A percentile compares a stretch with the other conserved stretches of the same genome.
These are phyloP conservation scores for Coemansia sp. DNA, from an alignment of 192 early-diverging fungal genomes.

Conservation along the genomic window DNA sequence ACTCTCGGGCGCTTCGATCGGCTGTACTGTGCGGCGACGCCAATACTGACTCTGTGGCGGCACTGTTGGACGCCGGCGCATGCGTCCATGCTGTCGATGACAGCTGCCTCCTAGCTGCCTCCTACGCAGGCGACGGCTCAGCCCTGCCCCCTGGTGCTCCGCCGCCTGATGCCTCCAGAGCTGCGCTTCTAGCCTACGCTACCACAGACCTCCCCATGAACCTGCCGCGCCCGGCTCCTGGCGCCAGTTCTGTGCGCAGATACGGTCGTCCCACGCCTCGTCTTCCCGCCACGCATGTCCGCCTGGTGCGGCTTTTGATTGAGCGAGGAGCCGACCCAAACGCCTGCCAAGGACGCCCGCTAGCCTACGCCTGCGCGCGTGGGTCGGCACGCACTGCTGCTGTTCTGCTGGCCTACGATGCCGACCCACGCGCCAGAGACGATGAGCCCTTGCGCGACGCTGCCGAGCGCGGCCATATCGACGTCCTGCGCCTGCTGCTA, in stretches of 20 bases:
- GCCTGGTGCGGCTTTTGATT: slow-evolving; percentile 38
- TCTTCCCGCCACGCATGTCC: slow-evolving; percentile 15
- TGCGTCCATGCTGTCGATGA: slow-evolving; percentile 29
- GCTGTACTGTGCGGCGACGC: slow-evolving; percentile 50
- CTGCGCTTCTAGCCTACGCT: neutral
- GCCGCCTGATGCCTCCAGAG: neutral
- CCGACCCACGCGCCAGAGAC: slow-evolving; percentile 22
- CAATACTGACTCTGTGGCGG: slow-evolving; percentile 16
- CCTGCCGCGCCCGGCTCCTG: neutral
- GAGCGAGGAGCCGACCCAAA: slow-evolving; percentile 36
- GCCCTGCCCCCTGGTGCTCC: slow-evolving; percentile 10
- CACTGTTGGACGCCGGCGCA: slow-evolving; percentile 38
- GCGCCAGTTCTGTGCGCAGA: neutral
- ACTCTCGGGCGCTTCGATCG: slow-evolving; percentile 40
- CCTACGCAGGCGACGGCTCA: slow-evolving; percentile 48
- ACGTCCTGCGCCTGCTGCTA: slow-evolving; percentile 26
- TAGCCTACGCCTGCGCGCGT: slow-evolving; percentile 33
- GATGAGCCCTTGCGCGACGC: slow-evolving; percentile 42
- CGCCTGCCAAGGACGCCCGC: slow-evolving; percentile 33
- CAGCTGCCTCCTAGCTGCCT: slow-evolving; percentile 46
- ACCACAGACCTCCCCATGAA: neutral
- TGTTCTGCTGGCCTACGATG: slow-evolving; percentile 26
- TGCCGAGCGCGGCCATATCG: slow-evolving; percentile 30
- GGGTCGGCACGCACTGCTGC: slow-evolving; percentile 32
- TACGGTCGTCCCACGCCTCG: neutral